Percentiles rank a stretch among this genome's conserved stretches.
phyloP scores from a whole-genome alignment of 805 yeast species.

The Schwanniomyces vanrijiae region DNA sequence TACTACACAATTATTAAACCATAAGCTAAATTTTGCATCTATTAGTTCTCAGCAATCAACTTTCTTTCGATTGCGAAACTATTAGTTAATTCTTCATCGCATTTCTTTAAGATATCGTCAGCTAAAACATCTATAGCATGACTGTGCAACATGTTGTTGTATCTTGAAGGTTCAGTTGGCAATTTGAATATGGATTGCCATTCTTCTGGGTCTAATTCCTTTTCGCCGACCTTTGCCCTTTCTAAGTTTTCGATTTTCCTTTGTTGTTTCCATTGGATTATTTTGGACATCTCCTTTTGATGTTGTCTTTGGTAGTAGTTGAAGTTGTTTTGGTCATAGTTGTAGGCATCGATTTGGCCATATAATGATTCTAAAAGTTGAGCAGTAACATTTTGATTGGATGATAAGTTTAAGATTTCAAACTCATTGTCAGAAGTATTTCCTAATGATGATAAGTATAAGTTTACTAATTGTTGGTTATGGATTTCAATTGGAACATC shows the following conservation, averaged over 20 bases:
- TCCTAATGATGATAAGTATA: slow-evolving; percentile 41
- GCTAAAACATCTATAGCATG: slow-evolving; percentile 71
- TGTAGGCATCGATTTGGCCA: slow-evolving; percentile 71
- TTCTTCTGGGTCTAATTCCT: slow-evolving; percentile 55
- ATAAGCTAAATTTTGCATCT: not conserved
- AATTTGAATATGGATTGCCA: slow-evolving; percentile 67
- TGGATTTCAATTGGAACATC: slow-evolving; percentile 67
- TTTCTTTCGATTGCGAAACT: slow-evolving; percentile 59
- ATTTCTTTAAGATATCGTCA: slow-evolving; percentile 67
- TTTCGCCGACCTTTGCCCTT: slow-evolving; percentile 58
- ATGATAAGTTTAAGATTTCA: slow-evolving; percentile 40
- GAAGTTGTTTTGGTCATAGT: slow-evolving; percentile 76
- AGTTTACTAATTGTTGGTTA: slow-evolving; percentile 66
- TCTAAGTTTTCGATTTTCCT: slow-evolving; percentile 64
- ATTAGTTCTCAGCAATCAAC: slow-evolving; percentile 24
- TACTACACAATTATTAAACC: not conserved
- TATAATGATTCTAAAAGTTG: slow-evolving; percentile 61
- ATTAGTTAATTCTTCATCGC: slow-evolving; percentile 65
- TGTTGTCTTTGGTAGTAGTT: slow-evolving; percentile 79
- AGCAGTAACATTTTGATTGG: slow-evolving; percentile 44
- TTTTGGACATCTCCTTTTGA: slow-evolving; percentile 66
- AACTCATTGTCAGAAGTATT: slow-evolving; percentile 22
- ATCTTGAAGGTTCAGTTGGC: slow-evolving; percentile 74
- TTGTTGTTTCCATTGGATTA: slow-evolving; percentile 73
- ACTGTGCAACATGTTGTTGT: slow-evolving; percentile 66